These are phyloP conservation scores for Furcasterigmium sp. DNA, from an alignment of 2,329 filamentous ascomycete genomes.

Conservation along the genomic window DNA sequence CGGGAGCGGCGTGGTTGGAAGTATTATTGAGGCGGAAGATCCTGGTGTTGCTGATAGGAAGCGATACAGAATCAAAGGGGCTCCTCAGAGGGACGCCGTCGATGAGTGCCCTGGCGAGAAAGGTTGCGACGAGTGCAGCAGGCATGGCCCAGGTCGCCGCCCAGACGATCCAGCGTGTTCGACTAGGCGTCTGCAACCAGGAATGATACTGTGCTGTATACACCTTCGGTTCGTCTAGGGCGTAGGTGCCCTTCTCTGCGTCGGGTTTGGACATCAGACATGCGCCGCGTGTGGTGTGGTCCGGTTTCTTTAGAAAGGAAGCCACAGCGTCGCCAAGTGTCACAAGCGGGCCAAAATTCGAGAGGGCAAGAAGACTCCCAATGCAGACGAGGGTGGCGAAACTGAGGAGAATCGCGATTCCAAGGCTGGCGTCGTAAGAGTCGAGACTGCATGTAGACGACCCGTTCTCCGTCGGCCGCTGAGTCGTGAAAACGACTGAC, in stretches of 20 bases:
- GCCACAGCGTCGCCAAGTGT: constrained; percentile 46
- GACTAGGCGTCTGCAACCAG: constrained; percentile 40
- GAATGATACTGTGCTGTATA: constrained; percentile 33
- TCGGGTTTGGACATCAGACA: constrained; percentile 44
- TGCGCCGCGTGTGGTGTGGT: constrained; percentile 34
- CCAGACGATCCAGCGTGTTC: constrained; percentile 35
- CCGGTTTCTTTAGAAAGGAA: constrained; percentile 42
- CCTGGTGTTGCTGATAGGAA: constrained; percentile 14
- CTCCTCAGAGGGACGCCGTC: constrained; percentile 18
- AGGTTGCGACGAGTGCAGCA: constrained; percentile 29
- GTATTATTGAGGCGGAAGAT: neutral
- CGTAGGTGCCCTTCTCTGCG: constrained; percentile 37
- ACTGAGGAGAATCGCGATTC: constrained; percentile 35
- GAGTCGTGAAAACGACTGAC: neutral
- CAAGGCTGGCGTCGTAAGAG: constrained; percentile 37
- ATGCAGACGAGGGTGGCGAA: constrained; percentile 26
- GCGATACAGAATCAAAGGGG: constrained; percentile 29
- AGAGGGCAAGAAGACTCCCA: constrained; percentile 20
- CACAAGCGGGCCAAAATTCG: constrained; percentile 35
- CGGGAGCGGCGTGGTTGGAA: constrained; percentile 19
- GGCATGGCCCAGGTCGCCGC: constrained; percentile 31
- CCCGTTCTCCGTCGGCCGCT: neutral
- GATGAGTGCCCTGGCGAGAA: constrained; percentile 29
- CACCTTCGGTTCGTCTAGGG: constrained; percentile 9
- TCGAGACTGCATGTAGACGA: constrained; percentile 24